phyloP scores from a whole-genome alignment of 1,284 basidiomycete species.

The Apiotrichum montevideense region DNA sequence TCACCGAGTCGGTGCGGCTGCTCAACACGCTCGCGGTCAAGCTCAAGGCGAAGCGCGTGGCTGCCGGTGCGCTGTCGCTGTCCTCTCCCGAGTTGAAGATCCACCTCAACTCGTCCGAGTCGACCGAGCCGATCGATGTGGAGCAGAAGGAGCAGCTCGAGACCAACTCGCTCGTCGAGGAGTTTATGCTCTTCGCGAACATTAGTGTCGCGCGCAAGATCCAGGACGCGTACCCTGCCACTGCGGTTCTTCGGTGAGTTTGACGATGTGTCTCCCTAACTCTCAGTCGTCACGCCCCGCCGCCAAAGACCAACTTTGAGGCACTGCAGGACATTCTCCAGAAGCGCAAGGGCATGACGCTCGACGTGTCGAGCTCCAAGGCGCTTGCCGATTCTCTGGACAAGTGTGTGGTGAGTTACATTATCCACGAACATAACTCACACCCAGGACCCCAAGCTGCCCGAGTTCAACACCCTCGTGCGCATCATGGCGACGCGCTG shows the following conservation, averaged over 20 bases:
- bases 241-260: conserved; percentile 76
- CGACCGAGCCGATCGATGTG: conserved; percentile 91
- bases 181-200: conserved; percentile 98
- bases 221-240: conserved; percentile 91
- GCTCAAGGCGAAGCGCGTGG: conserved; percentile 80
- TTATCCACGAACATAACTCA: neutral
- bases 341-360: conserved; percentile 75
- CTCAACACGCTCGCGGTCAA: conserved; percentile 84
- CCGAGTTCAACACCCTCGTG: conserved; percentile 93
- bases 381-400: conserved; percentile 88
- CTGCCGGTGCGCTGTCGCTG: conserved; percentile 89
- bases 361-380: conserved; percentile 88
- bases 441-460: conserved; percentile 64
- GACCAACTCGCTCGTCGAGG: conserved; percentile 95
- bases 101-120: conserved; percentile 84
- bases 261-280: neutral
- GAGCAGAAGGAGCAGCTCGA: conserved; percentile 91
- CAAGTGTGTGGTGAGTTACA: conserved; percentile 65
- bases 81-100: conserved; percentile 98
- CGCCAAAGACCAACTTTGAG: conserved; percentile 91
- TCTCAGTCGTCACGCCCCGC: conserved; percentile 79
- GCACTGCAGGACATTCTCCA: conserved; percentile 86
- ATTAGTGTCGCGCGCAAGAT: conserved; percentile 89
- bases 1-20: conserved; percentile 83
- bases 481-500: conserved; percentile 99